Base-by-base conservation (phyloP, 2,329 filamentous ascomycete species). In the Monilinia laxa region DNA sequence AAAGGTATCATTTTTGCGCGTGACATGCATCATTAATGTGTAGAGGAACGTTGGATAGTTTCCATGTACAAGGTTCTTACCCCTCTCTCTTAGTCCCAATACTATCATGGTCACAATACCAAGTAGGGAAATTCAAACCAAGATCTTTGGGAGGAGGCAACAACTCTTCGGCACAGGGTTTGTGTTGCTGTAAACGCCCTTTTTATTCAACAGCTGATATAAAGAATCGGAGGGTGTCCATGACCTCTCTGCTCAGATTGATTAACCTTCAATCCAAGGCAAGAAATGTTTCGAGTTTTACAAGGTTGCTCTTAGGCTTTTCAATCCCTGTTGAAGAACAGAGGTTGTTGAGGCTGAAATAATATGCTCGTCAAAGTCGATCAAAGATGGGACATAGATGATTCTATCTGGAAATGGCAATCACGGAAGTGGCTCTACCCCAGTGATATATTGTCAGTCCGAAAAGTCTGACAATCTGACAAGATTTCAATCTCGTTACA, bases 401-500 rank as follows among this genome's bases (percentile, higher is more conserved):
- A 31, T 42, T 16, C 6, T 20, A 31, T 45, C 23, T 54, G 28
- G n/a, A 63, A 11, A 63, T 54, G 49, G 60, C 40, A 63, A 31
- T 12, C 18, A 45, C 23, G 18, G 35, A 31, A 42, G 51, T 63
- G 51, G 60, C 35, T 45, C 23, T n/a, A 28, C 51, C 40, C 60
- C 38, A 63, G 38, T 53, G n/a, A 16, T 18, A 42, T 55, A 42
- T 49, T 18, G 59, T n/a, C 53, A 45, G 18, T n/a, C 10, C 20
- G 2, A 20, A 31, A 59, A 65, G 18, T 18, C 23, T 38, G 45
- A n/a, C 35, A 49, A 38, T 49, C 23, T 60, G 47, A 62, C 59
- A 23, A 40, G 38, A 11, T 14, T 23, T 47, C 47, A 62, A 62
- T 54, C 59, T 62, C 47, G 23, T 35, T 45, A 60, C 12, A 38